Evolutionary conservation across 768 basidiomycete genomes (phyloP).

Genomic region (Tephrocybe sp.): DNA sequence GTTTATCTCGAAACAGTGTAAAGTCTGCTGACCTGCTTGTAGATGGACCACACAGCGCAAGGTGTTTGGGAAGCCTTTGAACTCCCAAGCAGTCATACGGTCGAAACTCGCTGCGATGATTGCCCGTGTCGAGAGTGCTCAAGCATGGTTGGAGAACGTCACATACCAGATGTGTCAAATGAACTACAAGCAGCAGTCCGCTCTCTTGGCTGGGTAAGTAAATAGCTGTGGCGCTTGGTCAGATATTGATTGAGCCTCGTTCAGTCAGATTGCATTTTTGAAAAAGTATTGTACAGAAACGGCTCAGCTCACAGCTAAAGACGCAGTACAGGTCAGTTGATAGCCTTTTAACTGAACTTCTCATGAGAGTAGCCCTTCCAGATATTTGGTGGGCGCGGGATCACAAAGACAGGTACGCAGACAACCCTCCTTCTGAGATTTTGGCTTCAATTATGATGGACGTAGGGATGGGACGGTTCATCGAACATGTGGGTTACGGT

Average conservation of each 20-base stretch:
- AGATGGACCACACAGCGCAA: constrained; percentile 79
- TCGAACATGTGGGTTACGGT: constrained; percentile 20
- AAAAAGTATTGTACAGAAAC: constrained; percentile 77
- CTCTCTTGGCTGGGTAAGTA: constrained; percentile 68
- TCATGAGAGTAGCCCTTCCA: constrained; percentile 28
- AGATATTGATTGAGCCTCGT: not conserved
- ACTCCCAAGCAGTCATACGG: constrained; percentile 71
- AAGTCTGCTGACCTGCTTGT: not conserved
- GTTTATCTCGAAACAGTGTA: constrained; percentile 11
- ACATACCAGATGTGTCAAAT: constrained; percentile 90
- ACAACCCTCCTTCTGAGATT: not conserved
- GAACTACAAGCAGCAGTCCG: constrained; percentile 76
- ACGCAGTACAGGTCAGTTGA: constrained; percentile 50
- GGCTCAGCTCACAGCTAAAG: constrained; percentile 78
- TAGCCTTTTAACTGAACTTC: not conserved
- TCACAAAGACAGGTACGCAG: constrained; percentile 72
- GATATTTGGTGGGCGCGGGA: constrained; percentile 84
- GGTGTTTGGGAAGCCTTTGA: constrained; percentile 74
- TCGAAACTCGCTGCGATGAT: constrained; percentile 81
- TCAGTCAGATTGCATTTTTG: constrained; percentile 72
- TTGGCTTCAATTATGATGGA: not conserved
- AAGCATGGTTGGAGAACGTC: constrained; percentile 85
- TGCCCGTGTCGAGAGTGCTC: constrained; percentile 73
- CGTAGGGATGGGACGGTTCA: constrained; percentile 21
- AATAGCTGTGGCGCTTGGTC: not conserved